Base-by-base conservation (phyloP, 2,329 filamentous ascomycete genomes). In the Corniculantispora saksenae region DNA sequence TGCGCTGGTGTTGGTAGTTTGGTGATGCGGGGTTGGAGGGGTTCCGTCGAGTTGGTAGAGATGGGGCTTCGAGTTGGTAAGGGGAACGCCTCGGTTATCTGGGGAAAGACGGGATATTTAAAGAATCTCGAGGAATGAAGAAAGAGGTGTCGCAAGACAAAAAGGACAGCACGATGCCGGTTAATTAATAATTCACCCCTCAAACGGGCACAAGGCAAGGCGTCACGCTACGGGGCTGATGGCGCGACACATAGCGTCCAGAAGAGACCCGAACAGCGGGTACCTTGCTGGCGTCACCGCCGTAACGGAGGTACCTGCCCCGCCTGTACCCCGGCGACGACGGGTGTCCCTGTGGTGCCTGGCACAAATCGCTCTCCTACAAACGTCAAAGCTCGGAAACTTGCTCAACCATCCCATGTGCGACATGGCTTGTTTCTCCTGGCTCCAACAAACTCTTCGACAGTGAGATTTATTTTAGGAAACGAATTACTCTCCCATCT, bases 1-100 rank as follows among this genome's bases (percentile, higher is more conserved):
- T 70, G 90, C 88, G 66, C 89, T 82, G 91, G 94, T 93, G 70
- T 12, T 38, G 65, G 29, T 58, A 38, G 38, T 40, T 25, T 38
- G 38, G 65, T 60, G 57, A 61, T 61, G 51, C 32, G 58, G 61
- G 54, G 61, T 55, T 43, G 66, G 45, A 58, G 54, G 27, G 29
- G 61, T 23, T 48, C 1, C 13, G 40, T 27, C 8, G 38, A 29
- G 13, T 6, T 3, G 25, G 40, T 48, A 4, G 17, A 15, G 35
- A 23, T 23, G n/a, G 25, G 32, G 56, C 21, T 23, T 25, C n/a
- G 45, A 29, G 23, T 29, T 61, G 45, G 56, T 6, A 12, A 19
- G 19, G 10, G 27, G 48, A 27, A 12, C 17, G n/a, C 13, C 23
- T 25, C 17, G 25, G 12, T 1, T 43, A 5, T 5, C 15, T 7